Evolutionary conservation across 176 grass and related monocot species (phyloP).

Genomic region (Tuctoria greenei): DNA sequence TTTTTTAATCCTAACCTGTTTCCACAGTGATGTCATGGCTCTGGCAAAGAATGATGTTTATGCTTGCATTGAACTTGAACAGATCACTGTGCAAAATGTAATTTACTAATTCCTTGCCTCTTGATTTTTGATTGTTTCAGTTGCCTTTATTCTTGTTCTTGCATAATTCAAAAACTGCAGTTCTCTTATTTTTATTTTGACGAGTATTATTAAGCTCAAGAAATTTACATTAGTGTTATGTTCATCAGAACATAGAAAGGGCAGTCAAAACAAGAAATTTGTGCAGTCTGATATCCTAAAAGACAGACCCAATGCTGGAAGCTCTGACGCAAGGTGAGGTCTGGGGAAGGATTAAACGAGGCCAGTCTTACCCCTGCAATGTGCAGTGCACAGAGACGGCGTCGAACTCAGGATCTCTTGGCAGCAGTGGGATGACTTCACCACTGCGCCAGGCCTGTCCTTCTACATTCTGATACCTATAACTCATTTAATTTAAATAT

Average conservation of each 20-base stretch:
- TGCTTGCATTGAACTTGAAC: conserved; percentile 58
- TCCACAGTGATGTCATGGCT: conserved; percentile 69
- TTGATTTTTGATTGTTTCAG: background rate
- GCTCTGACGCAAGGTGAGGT: too few relatives aligned
- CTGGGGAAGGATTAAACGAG: too few relatives aligned
- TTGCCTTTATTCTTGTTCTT: background rate
- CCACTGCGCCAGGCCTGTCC: too few relatives aligned
- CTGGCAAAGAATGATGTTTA: conserved; percentile 62
- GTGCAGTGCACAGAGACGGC: too few relatives aligned
- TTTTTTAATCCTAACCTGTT: conserved; percentile 1
- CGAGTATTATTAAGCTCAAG: background rate
- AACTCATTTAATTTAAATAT: background rate
- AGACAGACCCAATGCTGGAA: too few relatives aligned
- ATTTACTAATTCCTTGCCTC: conserved; percentile 34
- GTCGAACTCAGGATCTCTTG: too few relatives aligned
- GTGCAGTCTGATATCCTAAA: background rate
- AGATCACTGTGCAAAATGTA: conserved; percentile 50
- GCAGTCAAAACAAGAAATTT: conserved; percentile 10
- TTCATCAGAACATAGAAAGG: conserved; percentile 20
- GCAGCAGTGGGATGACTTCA: too few relatives aligned
- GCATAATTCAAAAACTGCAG: background rate
- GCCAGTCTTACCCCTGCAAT: too few relatives aligned
- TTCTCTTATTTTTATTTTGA: conserved; percentile 22
- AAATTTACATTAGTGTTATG: conserved; percentile 3
- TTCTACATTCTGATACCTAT: too few relatives aligned